Evolutionary conservation across 2,329 filamentous ascomycete genomes (phyloP), one percentile per base, ranked within the genome.

Genomic region (Chaetothyriales sp.): DNA sequence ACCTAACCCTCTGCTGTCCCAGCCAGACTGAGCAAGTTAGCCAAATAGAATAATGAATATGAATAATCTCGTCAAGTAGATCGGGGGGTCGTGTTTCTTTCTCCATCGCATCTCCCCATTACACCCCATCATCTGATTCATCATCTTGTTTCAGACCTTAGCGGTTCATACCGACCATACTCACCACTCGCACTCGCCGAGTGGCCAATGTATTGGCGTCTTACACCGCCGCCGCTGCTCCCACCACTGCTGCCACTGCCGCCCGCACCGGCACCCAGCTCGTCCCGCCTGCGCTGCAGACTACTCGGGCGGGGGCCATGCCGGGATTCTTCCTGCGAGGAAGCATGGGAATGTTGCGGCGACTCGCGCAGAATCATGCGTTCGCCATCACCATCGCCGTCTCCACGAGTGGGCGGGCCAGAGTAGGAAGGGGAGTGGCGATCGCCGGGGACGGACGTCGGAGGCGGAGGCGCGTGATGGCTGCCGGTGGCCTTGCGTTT

Each of bases 401-500:
- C 77, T 74, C 44, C 74, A 76, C 58, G 80, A 77, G 43, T 46
- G 77, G 77, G 43, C 74, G 75, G 51, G 74, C 64, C 74, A 74
- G 5, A 72, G 70, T 20, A 73, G 70, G 53, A 69, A 72, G 43
- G 67, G 72, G 33, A 40, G 33, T 40, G 7, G 33, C 33, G 33
- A 61, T 76, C 72, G 48, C 71, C 67, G 10, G 71, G 69, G 56
- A 72, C 72, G 47, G 71, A 72, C 49, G 75, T 71, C 18, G 76
- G 76, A 19, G 72, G 68, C 44, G 76, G 75, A 52, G 71, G 69
- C 5, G 72, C 65, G 54, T 71, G 70, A 60, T 80, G 77, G 29
- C 68, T 67, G 25, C 74, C 73, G 63, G 73, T 69, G 44, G 85
- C 82, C 70, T 94, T 94, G 62, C 89, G 83, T 73, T 94, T 94